A percentile compares a stretch with the other conserved stretches of the same genome.
phyloP scores from a whole-genome alignment of 768 basidiomycete genomes.

The Lentinus brumalis region DNA sequence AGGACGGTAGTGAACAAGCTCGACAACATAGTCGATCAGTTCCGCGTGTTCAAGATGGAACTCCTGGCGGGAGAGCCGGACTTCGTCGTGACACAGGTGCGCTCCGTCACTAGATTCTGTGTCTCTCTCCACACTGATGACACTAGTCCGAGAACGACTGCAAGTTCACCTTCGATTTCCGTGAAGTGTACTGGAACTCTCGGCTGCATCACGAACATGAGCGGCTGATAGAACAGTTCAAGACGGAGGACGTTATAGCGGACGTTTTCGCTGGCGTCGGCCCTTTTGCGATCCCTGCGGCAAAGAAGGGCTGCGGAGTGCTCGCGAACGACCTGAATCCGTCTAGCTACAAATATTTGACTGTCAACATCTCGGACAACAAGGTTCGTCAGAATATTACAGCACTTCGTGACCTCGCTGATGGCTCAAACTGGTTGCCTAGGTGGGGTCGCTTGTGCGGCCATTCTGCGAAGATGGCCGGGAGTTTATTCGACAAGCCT shows the following conservation, averaged over 20 bases:
- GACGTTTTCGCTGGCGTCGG: conserved; percentile 98
- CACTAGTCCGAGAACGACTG: conserved; percentile 81
- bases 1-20: conserved; percentile 96
- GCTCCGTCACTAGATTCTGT: conserved; percentile 28
- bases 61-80: conserved; percentile 89
- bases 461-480: conserved; percentile 84
- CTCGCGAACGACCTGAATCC: conserved; percentile 96
- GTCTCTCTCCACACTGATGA: not conserved
- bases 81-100: conserved; percentile 84
- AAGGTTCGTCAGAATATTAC: conserved; percentile 49
- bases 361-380: conserved; percentile 73
- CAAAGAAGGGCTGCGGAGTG: conserved; percentile 86
- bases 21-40: conserved; percentile 79
- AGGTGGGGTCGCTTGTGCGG: conserved; percentile 75
- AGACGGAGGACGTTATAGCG: conserved; percentile 76
- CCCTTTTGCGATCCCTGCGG: conserved; percentile 93
- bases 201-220: conserved; percentile 90
- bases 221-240: conserved; percentile 75
- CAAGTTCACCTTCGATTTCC: conserved; percentile 91
- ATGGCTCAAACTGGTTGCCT: not conserved
- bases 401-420: not conserved
- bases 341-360: conserved; percentile 75
- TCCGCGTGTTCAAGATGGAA: conserved; percentile 97
- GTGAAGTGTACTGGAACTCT: conserved; percentile 97
- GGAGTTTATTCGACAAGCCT: conserved; percentile 72